Conservation (phyloP, 1,284 basidiomycete species). For the Retiboletus fuscus region DNA sequence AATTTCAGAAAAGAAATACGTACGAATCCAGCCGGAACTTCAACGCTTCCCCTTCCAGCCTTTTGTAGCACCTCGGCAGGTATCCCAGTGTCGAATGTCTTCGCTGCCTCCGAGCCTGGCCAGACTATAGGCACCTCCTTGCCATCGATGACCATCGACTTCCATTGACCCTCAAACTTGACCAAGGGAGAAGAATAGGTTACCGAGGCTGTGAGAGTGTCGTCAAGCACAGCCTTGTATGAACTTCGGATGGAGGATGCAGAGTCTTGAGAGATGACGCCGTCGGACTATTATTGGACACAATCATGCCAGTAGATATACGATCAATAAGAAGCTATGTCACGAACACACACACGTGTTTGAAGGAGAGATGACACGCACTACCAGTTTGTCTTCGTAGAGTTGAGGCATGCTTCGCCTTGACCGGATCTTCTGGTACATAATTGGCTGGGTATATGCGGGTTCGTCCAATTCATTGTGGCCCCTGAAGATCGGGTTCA, state of each 20-base stretch:
- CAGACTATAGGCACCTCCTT: slow-evolving; percentile 66
- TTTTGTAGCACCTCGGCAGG: slow-evolving; percentile 60
- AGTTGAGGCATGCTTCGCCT: slow-evolving; percentile 82
- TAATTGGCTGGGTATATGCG: slow-evolving; percentile 87
- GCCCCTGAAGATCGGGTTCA: slow-evolving; percentile 57
- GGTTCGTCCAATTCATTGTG: slow-evolving; percentile 95
- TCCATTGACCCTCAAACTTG: slow-evolving; percentile 76
- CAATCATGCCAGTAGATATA: not conserved
- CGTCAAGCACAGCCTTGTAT: slow-evolving; percentile 73
- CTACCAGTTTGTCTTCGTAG: slow-evolving; percentile 84
- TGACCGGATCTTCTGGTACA: slow-evolving; percentile 87
- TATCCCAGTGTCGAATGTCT: slow-evolving; percentile 78
- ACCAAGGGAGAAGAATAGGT: slow-evolving; percentile 63
- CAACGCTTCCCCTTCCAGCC: slow-evolving; percentile 78
- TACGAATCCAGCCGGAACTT: slow-evolving; percentile 81
- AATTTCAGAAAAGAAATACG: slow-evolving; percentile 44
- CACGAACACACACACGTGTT: not conserved
- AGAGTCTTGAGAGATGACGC: slow-evolving; percentile 62
- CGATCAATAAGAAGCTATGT: not conserved
- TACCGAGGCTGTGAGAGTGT: slow-evolving; percentile 64
- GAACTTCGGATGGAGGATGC: slow-evolving; percentile 63
- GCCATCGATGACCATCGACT: slow-evolving; percentile 31
- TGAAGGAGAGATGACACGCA: slow-evolving; percentile 51
- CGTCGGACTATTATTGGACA: slow-evolving; percentile 59
- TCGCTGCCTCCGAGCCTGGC: slow-evolving; percentile 70